Evolutionary conservation across 2,329 filamentous ascomycete species (phyloP).

Genomic region (Hymenoscyphus fraxineus): DNA sequence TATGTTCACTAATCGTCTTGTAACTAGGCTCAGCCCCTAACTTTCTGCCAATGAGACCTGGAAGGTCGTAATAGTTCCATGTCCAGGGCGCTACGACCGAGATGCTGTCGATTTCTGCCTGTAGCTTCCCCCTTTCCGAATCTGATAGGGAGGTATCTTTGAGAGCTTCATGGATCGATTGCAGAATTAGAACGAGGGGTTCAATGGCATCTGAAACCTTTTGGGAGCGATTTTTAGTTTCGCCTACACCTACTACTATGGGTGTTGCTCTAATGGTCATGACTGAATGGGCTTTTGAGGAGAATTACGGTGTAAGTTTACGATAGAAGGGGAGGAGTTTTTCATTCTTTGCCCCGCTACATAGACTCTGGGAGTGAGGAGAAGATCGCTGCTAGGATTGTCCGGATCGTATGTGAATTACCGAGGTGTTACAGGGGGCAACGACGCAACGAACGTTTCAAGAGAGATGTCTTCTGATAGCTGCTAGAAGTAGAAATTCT

Average conservation of each 20-base stretch:
- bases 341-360: not conserved
- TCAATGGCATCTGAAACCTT: constrained; percentile 52
- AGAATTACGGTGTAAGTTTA: not conserved
- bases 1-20: constrained; percentile 52
- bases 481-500: not conserved
- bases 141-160: constrained; percentile 43
- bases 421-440: not conserved
- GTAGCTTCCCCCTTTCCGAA: constrained; percentile 35
- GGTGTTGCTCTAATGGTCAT: constrained; percentile 36
- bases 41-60: constrained; percentile 47
- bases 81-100: constrained; percentile 62
- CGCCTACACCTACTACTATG: constrained; percentile 59
- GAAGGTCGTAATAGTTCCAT: constrained; percentile 60
- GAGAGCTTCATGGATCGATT: constrained; percentile 51
- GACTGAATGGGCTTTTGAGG: not conserved
- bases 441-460: not conserved
- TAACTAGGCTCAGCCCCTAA: constrained; percentile 47
- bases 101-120: constrained; percentile 52
- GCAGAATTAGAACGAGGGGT: constrained; percentile 55
- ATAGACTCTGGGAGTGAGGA: not conserved
- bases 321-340: not conserved
- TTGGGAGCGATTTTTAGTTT: constrained; percentile 55
- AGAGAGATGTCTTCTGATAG: not conserved
- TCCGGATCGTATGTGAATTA: not conserved
- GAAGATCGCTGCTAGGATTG: not conserved